A percentile compares a stretch with the other conserved stretches of the same genome.
phyloP scores from a whole-genome alignment of 2,329 filamentous ascomycete genomes.

The Talaromyces atroroseus region DNA sequence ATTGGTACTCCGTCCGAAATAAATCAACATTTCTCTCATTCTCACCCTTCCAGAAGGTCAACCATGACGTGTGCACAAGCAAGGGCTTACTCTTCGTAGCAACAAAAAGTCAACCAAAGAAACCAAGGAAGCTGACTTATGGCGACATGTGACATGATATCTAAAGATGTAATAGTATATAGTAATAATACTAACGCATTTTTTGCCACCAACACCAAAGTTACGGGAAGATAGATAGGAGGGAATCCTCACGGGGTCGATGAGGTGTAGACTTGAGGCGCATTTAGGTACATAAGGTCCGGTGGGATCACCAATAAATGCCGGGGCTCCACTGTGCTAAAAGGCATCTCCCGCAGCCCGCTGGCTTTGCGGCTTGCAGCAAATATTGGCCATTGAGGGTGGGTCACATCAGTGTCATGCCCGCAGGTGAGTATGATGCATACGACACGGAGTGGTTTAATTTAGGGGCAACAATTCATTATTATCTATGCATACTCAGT shows the following conservation, averaged over 20 bases:
- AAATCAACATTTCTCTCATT: not conserved
- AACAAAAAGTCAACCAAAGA: no score
- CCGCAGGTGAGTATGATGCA: not conserved
- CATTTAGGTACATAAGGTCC: not conserved
- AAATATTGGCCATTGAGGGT: not conserved
- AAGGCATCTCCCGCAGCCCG: constrained; percentile 12
- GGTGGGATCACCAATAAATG: constrained; percentile 13
- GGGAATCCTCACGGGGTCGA: not conserved
- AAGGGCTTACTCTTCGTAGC: not conserved
- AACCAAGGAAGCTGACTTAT: not conserved
- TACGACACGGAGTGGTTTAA: not conserved
- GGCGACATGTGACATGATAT: not conserved
- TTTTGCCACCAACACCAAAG: constrained; percentile 4
- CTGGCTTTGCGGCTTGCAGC: not conserved
- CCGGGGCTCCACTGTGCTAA: constrained; percentile 14
- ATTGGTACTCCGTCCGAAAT: not conserved
- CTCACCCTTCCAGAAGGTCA: constrained; percentile 4
- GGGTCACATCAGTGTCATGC: not conserved
- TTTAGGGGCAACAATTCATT: not conserved
- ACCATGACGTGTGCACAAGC: constrained; percentile 1
- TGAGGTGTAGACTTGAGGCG: not conserved
- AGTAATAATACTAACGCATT: not conserved
- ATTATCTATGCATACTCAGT: not conserved
- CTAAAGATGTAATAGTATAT: not conserved
- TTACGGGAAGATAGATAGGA: not conserved